These are phyloP conservation scores for Picochlorum sp. DNA, from an alignment of 139 green algal genomes.

Conservation along the genomic window DNA sequence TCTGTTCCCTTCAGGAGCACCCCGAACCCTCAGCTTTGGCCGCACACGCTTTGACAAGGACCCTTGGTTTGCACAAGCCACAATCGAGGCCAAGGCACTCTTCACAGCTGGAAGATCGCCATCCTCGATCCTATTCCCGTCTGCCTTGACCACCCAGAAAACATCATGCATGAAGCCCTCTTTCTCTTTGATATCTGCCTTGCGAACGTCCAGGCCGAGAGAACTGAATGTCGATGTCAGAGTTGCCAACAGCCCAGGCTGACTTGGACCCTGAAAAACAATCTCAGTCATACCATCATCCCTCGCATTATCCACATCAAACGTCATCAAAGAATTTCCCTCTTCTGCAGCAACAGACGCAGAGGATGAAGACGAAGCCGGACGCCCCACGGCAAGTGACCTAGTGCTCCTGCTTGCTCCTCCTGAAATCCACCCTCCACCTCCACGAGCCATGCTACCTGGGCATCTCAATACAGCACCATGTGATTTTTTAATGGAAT, in stretches of 20 bases:
- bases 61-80: conserved; percentile 3
- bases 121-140: conserved; percentile 22
- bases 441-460: no score
- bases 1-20: conserved; percentile 13
- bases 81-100: conserved; percentile 12
- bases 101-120: conserved; percentile 11
- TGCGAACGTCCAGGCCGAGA: conserved; percentile 68
- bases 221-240: conserved; percentile 64
- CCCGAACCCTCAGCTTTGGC: conserved; percentile 24
- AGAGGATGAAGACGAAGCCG: no score
- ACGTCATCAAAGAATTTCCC: background rate
- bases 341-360: no score
- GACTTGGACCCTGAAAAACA: background rate
- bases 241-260: conserved; percentile 45
- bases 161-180: conserved; percentile 48
- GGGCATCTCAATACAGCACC: no score
- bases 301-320: conserved; percentile 3
- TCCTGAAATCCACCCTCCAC: no score
- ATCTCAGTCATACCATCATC: conserved; percentile 6
- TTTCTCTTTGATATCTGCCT: conserved; percentile 43
- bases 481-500: no score
- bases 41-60: background rate
- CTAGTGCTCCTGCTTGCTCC: no score
- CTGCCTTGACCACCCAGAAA: conserved; percentile 68
- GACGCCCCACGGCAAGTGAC: no score